Evolutionary conservation across 306 rosid species (phyloP).

Genomic region (Corylus heterophylla): DNA sequence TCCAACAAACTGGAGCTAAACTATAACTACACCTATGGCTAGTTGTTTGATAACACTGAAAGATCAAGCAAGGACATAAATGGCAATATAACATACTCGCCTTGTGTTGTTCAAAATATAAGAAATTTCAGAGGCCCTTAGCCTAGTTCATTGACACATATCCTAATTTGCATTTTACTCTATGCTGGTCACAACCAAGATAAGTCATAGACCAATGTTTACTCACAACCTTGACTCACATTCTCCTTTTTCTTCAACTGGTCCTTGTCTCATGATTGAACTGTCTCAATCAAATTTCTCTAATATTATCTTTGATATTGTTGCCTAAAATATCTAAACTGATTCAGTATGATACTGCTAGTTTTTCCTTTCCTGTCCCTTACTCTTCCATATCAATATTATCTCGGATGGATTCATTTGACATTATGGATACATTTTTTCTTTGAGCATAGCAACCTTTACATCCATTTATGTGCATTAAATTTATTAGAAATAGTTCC

Average conservation of each 20-base stretch:
- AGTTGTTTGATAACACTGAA: neutral
- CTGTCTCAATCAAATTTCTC: conserved; percentile 16
- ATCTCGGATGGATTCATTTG: neutral
- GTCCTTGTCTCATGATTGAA: conserved; percentile 11
- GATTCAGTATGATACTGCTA: neutral
- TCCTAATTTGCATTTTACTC: conserved; percentile 13
- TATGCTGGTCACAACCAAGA: conserved; percentile 4
- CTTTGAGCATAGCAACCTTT: neutral
- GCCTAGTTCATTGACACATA: neutral
- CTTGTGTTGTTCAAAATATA: neutral
- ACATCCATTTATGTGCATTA: neutral
- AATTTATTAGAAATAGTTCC: neutral
- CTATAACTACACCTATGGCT: neutral
- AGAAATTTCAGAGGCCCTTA: neutral
- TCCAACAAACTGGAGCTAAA: conserved; percentile 1
- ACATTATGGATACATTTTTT: neutral
- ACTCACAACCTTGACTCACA: conserved; percentile 8
- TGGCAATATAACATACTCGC: neutral
- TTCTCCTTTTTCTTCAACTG: neutral
- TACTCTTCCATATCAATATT: neutral
- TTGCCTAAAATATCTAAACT: neutral
- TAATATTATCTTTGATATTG: neutral
- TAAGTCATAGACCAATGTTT: conserved; percentile 6
- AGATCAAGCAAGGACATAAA: neutral
- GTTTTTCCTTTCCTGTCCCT: neutral